Evolutionary conservation across 192 early-diverging fungal species (phyloP).

Genomic region (Piromyces sp.): DNA sequence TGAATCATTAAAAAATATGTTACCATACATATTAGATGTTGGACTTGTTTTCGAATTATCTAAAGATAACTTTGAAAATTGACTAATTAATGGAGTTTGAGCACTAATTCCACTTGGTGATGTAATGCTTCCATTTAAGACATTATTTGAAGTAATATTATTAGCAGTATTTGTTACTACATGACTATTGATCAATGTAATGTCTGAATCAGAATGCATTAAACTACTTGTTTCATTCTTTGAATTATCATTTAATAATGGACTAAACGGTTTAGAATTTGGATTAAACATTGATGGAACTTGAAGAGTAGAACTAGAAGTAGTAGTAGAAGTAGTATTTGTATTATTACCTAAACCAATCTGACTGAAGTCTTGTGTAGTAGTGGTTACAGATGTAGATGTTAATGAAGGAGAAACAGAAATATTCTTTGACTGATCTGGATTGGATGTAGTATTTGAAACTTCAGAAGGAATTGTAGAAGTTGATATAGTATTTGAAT

Average conservation of each 20-base stretch:
- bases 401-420: not conserved
- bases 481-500: not conserved
- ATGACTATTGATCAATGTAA: not conserved
- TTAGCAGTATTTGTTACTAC: not conserved
- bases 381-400: not conserved
- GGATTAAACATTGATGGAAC: not conserved
- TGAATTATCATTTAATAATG: not conserved
- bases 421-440: not conserved
- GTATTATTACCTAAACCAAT: not conserved
- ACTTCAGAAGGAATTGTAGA: not conserved
- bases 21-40: not conserved
- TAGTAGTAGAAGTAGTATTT: not conserved
- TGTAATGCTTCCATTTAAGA: not conserved
- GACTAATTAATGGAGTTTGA: not conserved
- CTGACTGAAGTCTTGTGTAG: not conserved
- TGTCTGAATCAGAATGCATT: not conserved
- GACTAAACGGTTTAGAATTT: not conserved
- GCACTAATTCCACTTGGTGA: not conserved
- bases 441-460: not conserved
- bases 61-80: not conserved
- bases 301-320: not conserved
- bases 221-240: not conserved
- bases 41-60: not conserved
- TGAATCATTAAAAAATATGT: not conserved
- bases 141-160: not conserved